Base-by-base conservation (phyloP, 2,329 filamentous ascomycete species). In the Aspergillus terreus region DNA sequence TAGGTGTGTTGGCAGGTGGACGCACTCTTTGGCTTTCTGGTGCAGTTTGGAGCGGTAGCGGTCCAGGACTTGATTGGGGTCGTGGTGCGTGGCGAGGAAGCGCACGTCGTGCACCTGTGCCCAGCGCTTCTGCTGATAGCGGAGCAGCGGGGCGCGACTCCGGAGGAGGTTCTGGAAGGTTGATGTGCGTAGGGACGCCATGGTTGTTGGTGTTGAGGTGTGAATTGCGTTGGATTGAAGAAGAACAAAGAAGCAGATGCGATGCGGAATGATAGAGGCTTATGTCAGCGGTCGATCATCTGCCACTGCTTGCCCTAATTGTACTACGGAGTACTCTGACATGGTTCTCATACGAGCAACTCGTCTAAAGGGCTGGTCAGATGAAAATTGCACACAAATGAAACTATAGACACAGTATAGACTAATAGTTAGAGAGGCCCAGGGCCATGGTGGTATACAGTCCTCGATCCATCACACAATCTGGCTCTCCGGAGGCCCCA, bases 91-190 rank as follows among this genome's bases (percentile, higher is more conserved):
- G 55, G 87, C 87, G 43, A 96, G 82, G 78, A 92, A 95, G 58
- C 92, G 90, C 44, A 95, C 85, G 71, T 96, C 90, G 71, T 95
- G 90, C 27, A 96, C 91, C 64, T 90, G 90, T 2, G 92, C 92
- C 87, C 90, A 95, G 68, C 92, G 84, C 50, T 86, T 83, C 71
- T 96, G 92, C 49, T 68, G 64, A 15, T 45, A 42, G 2, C 65
- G 64, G 45, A 65, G 57, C 6, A 71, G 63, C 14, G 63, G 62
- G 4, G 58, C 58, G 6, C 58, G 60, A 14, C 56, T 59, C 32
- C 66, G 64, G 10, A 72, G 50, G 30, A 82, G 61, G 53, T 78
- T 73, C 36, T 81, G 80, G 36, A 85, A 70, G 21, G 73, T 68
- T 44, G 76, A 73, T 30, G 76, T 66, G 59, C 77, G 72, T 41